phyloP scores from a whole-genome alignment of 805 yeast genomes.

The Metahyphopichia silvanorum region DNA sequence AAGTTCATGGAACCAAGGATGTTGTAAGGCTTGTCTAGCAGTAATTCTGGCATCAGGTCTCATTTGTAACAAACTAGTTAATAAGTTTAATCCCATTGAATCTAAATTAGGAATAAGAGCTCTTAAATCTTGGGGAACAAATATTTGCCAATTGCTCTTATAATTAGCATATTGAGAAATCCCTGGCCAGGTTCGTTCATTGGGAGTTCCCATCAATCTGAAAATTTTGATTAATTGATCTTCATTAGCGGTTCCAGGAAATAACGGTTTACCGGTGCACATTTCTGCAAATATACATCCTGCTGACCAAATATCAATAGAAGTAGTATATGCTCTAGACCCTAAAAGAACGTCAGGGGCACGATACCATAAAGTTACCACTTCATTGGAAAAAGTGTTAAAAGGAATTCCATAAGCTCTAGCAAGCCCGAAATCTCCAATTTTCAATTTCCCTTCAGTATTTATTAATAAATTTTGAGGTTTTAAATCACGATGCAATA shows the following conservation, averaged over 20 bases:
- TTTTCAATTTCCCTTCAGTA: slow-evolving; percentile 83
- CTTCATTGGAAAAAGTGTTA: slow-evolving; percentile 95
- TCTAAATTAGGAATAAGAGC: slow-evolving; percentile 67
- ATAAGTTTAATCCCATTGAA: slow-evolving; percentile 62
- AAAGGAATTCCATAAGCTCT: slow-evolving; percentile 98
- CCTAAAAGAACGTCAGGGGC: slow-evolving; percentile 97
- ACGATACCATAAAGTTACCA: slow-evolving; percentile 96
- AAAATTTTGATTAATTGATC: slow-evolving; percentile 92
- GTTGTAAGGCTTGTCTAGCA: slow-evolving; percentile 60
- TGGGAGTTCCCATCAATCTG: slow-evolving; percentile 94
- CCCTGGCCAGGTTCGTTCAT: slow-evolving; percentile 97
- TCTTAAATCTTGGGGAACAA: slow-evolving; percentile 83
- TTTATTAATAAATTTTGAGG: slow-evolving; percentile 93
- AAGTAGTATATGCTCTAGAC: slow-evolving; percentile 91
- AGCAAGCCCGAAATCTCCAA: slow-evolving; percentile 96
- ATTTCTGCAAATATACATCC: slow-evolving; percentile 98
- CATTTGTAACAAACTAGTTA: slow-evolving; percentile 58
- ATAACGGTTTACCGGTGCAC: slow-evolving; percentile 96
- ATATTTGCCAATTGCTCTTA: slow-evolving; percentile 77
- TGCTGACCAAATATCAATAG: slow-evolving; percentile 98
- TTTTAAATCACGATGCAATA: slow-evolving; percentile 83
- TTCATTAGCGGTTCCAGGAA: slow-evolving; percentile 95
- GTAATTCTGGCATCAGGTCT: slow-evolving; percentile 59
- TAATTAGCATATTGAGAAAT: slow-evolving; percentile 85
- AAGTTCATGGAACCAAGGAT: slow-evolving; percentile 82